Evolutionary conservation across 352 stramenopile genomes (phyloP), one percentile per base, ranked within the genome.

Genomic region (Phytophthora brassicae): DNA sequence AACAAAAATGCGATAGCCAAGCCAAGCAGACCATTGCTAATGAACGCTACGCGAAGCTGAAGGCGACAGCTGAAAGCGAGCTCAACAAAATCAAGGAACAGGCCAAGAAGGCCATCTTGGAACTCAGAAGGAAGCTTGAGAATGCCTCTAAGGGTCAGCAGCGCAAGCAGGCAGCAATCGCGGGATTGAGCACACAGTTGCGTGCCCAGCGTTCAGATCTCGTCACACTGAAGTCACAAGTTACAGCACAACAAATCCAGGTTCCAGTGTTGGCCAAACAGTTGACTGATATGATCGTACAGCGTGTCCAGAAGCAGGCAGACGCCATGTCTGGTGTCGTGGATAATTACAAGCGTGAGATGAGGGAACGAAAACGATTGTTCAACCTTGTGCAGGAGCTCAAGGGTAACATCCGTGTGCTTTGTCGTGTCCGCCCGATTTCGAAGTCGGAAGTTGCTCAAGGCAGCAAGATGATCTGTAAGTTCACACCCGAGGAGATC

Each of bases 321-420:
- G 83, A 90, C 44, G 86, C 83, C 9, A 90, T 95, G 81, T 77
- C 83, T 12, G 87, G 83, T 19, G 82, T 96, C 13, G 84, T 96
- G 23, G 87, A 96, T 42, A 96, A 94, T 60, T 96, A 96, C 75
- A 90, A 93, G 49, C 84, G 87, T 28, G 86, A 95, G 57, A 82
- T 95, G 54, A 93, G 93, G 49, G 84, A 94, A 66, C 84, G 86
- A 36, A 95, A 95, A 56, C 88, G 96, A 29, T 71, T 99, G 41
- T 97, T 99, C 53, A 97, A 97, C 53, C 82, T 98, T 24, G 97
- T 99, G 33, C 90, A 99, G 54, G 94, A 97, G 53, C 77, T 99
- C 28, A 97, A 98, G 60, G 96, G 95, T 33, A 99, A 99, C 65
- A 99, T 99, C 54, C 95, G 97, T 50, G 97, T 99, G 12, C 92